Percentiles rank a stretch among this genome's conserved stretches.
Conservation (phyloP, 2,329 filamentous ascomycete genomes). For the Gyromitra esculenta region DNA sequence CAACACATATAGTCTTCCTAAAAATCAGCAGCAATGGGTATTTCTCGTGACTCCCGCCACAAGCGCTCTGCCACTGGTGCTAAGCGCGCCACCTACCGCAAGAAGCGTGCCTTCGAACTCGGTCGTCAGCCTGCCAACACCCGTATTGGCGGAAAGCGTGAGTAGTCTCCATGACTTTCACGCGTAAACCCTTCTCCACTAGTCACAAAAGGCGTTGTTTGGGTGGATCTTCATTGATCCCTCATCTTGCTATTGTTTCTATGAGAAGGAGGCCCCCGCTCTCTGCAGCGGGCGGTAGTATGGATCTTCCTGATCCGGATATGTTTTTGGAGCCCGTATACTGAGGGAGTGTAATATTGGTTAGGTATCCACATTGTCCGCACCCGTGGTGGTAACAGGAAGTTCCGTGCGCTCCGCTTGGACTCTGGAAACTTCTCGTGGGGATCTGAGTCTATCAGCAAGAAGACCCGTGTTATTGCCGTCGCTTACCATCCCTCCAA, state of each 20-base stretch:
- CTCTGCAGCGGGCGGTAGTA: slow-evolving; percentile 38
- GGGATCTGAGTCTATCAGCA: slow-evolving; percentile 96
- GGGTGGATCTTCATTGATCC: slow-evolving; percentile 19
- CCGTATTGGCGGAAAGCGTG: slow-evolving; percentile 93
- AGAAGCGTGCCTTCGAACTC: slow-evolving; percentile 99
- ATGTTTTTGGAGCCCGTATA: slow-evolving; percentile 18
- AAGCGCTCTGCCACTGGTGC: slow-evolving; percentile 99
- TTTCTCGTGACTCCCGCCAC: slow-evolving; percentile 99
- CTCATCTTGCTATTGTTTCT: slow-evolving; percentile 19
- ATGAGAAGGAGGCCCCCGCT: slow-evolving; percentile 48
- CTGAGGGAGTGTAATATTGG: slow-evolving; percentile 38
- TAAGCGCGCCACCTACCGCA: slow-evolving; percentile 94
- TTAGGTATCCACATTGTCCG: slow-evolving; percentile 85
- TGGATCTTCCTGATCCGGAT: slow-evolving; percentile 13
- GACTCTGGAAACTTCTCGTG: slow-evolving; percentile 99
- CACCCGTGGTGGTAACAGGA: slow-evolving; percentile 98
- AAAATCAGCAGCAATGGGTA: slow-evolving; percentile 75
- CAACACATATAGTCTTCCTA: slow-evolving; percentile 17
- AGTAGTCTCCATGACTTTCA: slow-evolving; percentile 54
- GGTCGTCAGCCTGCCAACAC: slow-evolving; percentile 99
- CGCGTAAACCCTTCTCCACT: slow-evolving; percentile 53
- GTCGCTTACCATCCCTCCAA: slow-evolving; percentile 99
- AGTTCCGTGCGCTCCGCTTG: slow-evolving; percentile 98
- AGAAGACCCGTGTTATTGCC: slow-evolving; percentile 98
- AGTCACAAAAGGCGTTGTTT: slow-evolving; percentile 20